Conservation (phyloP, 1,284 basidiomycete genomes). For the Ustilago nuda region DNA sequence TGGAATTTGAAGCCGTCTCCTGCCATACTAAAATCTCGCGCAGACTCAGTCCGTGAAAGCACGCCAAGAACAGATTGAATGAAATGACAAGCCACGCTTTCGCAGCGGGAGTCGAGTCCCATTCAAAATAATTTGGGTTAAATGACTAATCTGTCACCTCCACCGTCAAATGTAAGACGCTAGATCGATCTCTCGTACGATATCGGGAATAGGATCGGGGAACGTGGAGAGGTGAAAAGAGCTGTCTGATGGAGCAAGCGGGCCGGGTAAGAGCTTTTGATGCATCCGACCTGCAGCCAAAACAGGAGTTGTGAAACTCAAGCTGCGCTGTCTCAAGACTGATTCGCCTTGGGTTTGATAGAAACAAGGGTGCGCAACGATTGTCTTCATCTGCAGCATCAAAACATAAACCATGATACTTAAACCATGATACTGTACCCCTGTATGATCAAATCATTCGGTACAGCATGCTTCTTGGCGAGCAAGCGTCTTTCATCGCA, state of each 20-base stretch:
- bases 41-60: not conserved
- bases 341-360: not conserved
- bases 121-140: not conserved
- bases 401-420: not conserved
- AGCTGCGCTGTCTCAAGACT: not conserved
- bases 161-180: not conserved
- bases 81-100: not conserved
- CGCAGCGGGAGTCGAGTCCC: not conserved
- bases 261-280: too few relatives aligned
- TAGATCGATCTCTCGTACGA: not conserved
- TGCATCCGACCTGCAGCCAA: too few relatives aligned
- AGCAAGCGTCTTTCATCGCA: not conserved
- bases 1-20: not conserved
- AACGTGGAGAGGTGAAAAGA: too few relatives aligned
- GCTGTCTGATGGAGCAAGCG: too few relatives aligned
- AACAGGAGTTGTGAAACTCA: not conserved
- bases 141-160: not conserved
- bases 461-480: not conserved
- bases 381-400: not conserved
- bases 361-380: not conserved
- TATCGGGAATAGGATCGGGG: too few relatives aligned
- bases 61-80: not conserved
- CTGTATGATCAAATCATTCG: not conserved
- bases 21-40: not conserved
- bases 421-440: not conserved